Evolutionary conservation across 257 asterid genomes (phyloP).

Genomic region (Nicotiana otophora): DNA sequence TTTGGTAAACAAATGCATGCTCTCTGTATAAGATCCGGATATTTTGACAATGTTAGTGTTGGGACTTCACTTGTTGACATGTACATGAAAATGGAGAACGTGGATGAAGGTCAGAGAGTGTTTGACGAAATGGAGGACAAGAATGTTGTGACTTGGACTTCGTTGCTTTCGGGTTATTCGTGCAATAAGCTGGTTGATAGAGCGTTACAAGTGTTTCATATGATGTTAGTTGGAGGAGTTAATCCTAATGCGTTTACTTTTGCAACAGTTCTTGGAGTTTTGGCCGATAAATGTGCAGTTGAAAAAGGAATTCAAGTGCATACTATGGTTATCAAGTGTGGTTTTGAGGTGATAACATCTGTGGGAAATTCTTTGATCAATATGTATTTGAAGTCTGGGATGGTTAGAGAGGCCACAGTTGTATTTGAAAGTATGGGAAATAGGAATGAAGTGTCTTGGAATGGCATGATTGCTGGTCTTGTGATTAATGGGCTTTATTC

Average conservation of each 20-base stretch:
- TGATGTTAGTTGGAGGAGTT: slow-evolving; percentile 53
- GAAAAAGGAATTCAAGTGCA: slow-evolving; percentile 65
- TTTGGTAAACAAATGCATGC: slow-evolving; percentile 70
- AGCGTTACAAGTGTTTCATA: slow-evolving; percentile 37
- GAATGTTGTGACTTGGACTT: slow-evolving; percentile 91
- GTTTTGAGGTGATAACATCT: slow-evolving; percentile 43
- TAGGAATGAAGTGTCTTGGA: slow-evolving; percentile 75
- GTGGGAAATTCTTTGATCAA: slow-evolving; percentile 78
- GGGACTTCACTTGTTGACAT: slow-evolving; percentile 81
- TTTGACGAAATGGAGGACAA: slow-evolving; percentile 64
- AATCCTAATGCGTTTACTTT: slow-evolving; percentile 75
- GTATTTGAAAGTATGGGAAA: slow-evolving; percentile 46
- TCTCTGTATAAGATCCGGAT: slow-evolving; percentile 61
- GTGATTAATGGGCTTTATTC: slow-evolving; percentile 50
- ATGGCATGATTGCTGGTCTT: slow-evolving; percentile 86
- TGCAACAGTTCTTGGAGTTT: slow-evolving; percentile 70
- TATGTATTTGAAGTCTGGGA: slow-evolving; percentile 71
- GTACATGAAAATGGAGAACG: slow-evolving; percentile 56
- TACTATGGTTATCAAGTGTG: slow-evolving; percentile 49
- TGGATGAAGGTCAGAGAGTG: slow-evolving; percentile 48
- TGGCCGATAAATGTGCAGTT: slow-evolving; percentile 50
- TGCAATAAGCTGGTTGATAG: slow-evolving; percentile 34
- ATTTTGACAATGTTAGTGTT: slow-evolving; percentile 65
- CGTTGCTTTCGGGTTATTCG: slow-evolving; percentile 67
- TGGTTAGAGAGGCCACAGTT: slow-evolving; percentile 56